phyloP scores from a whole-genome alignment of 2,329 filamentous ascomycete genomes.

The Aspergillus sojae region DNA sequence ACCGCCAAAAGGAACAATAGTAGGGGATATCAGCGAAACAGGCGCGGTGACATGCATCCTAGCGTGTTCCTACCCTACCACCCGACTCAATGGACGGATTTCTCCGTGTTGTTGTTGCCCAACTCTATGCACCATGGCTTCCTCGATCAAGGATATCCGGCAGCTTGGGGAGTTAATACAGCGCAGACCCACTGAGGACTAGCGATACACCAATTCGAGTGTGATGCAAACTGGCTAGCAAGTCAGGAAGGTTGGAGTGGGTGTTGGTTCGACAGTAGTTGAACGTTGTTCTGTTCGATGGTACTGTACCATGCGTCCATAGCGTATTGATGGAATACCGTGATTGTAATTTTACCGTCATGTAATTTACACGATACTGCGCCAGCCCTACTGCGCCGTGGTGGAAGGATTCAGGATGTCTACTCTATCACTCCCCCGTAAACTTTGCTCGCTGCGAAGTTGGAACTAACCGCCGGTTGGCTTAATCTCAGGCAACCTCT shows the following conservation, averaged over 20 bases:
- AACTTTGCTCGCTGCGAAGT: background rate
- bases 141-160: background rate
- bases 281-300: background rate
- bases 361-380: background rate
- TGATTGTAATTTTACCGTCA: background rate
- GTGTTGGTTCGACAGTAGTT: background rate
- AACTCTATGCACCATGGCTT: background rate
- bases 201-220: background rate
- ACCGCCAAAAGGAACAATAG: background rate
- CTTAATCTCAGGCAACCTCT: background rate
- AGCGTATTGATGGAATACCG: background rate
- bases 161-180: background rate
- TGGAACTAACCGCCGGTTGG: background rate
- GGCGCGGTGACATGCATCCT: slow-evolving; percentile 1
- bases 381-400: background rate
- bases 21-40: slow-evolving; percentile 2
- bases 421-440: background rate
- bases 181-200: background rate
- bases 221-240: background rate
- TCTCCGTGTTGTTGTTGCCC: background rate
- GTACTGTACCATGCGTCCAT: background rate
- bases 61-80: background rate
- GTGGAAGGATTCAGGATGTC: background rate
- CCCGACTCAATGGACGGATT: background rate
- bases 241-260: background rate